Evolutionary conservation across 2,329 filamentous ascomycete species (phyloP), one percentile per base, ranked within the genome.

Genomic region (Ophiostoma tasmaniense): DNA sequence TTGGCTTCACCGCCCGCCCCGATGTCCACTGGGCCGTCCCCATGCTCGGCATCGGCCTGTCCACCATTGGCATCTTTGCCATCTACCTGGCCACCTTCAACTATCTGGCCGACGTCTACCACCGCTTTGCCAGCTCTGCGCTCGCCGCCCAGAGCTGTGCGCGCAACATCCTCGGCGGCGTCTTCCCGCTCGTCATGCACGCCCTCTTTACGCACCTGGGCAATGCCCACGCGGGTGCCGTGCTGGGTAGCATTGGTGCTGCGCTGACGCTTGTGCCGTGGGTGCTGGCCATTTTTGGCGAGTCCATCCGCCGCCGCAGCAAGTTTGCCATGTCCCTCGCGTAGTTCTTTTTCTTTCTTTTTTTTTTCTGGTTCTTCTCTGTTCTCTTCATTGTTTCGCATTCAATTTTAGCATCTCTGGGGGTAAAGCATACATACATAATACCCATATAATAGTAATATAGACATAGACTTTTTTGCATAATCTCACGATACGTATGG

Each of bases 51-150:
- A 83, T 97, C 42, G 86, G 83, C 0, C 85, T 92, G 70, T 89
- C 92, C 0, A 94, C 90, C 0, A 90, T 94, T 82, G 90, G 93
- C 35, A 96, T 97, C 72, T 94, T 92, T 77, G 89, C 87, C 55
- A 87, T 97, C 45, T 96, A 96, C 75, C 84, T 97, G 0, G 89
- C 93, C 2, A 91, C 92, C 0, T 97, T 97, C 80, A 97, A 97
- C 76, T 97, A 96, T 74, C 83, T 97, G 1, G 92, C 93, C 25
- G 93, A 97, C 76, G 89, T 89, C 1, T 97, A 97, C 77, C 90
- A 93, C 75, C 83, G 85, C 2, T 97, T 94, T 74, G 92, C 93
- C 0, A 92, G 89, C 52, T 95, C 91, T 0, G 93, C 93, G 0
- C 81, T 97, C 6, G 93, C 93, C 0, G 92, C 93, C 0, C 92